Base-by-base conservation (phyloP, 2,329 filamentous ascomycete species). In the Thermoascus crustaceus region DNA sequence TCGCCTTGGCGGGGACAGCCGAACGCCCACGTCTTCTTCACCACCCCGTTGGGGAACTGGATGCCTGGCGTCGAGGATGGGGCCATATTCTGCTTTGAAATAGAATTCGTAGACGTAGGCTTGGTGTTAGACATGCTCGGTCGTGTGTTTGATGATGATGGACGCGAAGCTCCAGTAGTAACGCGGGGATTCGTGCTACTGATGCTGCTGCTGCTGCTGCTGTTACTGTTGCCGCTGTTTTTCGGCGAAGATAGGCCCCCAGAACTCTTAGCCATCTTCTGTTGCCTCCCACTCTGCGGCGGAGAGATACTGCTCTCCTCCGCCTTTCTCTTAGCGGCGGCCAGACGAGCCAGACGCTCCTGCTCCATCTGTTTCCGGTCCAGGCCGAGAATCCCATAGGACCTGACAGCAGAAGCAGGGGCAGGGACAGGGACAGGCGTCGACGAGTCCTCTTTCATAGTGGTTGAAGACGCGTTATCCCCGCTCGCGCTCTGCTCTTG, bases 1-100 rank as follows among this genome's bases (percentile, higher is more conserved):
- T 87, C 73, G 4, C 66, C 67, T 0, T 57, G 67, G 22, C 83
- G 71, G 2, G 72, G 65, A 43, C 74, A 76, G 2, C 80, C 78
- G 22, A 67, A 67, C 0, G 76, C 78, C 76, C 82, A 89, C 0
- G 91, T 96, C 52, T 82, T 85, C 60, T 85, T 91, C 30, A 96
- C 76, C 0, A 69, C 66, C 1, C 88, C 89, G 3, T 55, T 46
- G 0, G 73, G 71, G 49, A 72, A 80, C 36, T 69, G 61, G 6
- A 58, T 38, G 6, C 46, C 46, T 6, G 52, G 45, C n/a, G 30
- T 41, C 10, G 25, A 25, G 9, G 32, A 45, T 26, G 34, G 37
- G n/a, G n/a, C n/a, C n/a, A n/a, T n/a, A n/a, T n/a, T n/a, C n/a
- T n/a, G n/a, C n/a, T n/a, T n/a, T n/a, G n/a, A n/a, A n/a, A n/a